Percentiles rank a stretch among this genome's conserved stretches.
Conservation (phyloP, 163 green algal genomes). For the Chlamydomonas reinhardtii region DNA sequence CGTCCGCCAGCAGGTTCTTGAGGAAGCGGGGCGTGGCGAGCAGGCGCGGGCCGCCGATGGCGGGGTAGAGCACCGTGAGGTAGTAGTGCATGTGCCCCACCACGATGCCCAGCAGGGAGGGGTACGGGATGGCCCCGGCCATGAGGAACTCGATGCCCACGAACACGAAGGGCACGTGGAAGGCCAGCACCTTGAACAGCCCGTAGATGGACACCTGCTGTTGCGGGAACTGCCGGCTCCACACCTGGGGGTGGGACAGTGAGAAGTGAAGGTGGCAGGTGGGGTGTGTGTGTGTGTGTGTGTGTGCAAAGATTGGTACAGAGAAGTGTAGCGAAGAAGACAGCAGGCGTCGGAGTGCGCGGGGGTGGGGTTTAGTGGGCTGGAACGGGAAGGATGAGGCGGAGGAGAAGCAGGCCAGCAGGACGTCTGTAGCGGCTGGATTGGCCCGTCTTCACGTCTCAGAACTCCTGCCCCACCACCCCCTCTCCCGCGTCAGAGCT, state of each 20-base stretch:
- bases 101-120: constrained; percentile 91
- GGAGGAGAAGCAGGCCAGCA: no score
- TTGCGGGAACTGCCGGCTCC: constrained; percentile 73
- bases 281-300: no score
- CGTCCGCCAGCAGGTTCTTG: constrained; percentile 39
- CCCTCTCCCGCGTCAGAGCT: no score
- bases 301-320: no score
- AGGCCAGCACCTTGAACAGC: constrained; percentile 94
- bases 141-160: constrained; percentile 89
- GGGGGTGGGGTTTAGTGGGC: no score
- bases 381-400: no score
- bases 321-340: no score
- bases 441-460: no score
- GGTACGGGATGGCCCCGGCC: constrained; percentile 67
- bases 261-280: no score
- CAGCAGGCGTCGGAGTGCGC: no score
- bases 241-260: constrained; percentile 56
- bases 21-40: constrained; percentile 25
- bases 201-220: constrained; percentile 81
- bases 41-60: constrained; percentile 11
- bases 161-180: constrained; percentile 97
- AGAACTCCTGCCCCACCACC: no score
- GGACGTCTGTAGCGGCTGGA: no score
- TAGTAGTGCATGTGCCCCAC: constrained; percentile 95
- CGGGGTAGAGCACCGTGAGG: constrained; percentile 60